These are phyloP conservation scores for Ogataea pilisensis DNA, from an alignment of 805 yeast species.

Conservation along the genomic window DNA sequence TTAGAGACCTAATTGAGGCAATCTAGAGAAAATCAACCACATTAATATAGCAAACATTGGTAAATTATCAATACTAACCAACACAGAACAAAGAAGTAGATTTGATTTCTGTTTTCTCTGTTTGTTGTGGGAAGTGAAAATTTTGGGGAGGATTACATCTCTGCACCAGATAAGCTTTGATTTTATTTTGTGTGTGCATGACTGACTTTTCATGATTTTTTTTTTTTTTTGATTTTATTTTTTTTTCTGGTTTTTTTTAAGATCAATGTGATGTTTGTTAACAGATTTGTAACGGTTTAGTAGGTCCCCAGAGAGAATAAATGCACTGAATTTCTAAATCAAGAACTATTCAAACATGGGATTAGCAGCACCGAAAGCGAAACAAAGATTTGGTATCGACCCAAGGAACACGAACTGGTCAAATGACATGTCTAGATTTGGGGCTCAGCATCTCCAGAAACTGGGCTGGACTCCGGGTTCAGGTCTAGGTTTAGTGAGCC, in stretches of 20 bases:
- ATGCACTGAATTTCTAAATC: no score
- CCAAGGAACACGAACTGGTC: constrained; percentile 96
- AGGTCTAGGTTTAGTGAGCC: constrained; percentile 72
- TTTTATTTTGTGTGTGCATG: neutral
- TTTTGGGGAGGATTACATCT: neutral
- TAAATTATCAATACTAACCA: no score
- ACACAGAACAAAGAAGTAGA: no score
- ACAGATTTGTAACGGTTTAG: no score
- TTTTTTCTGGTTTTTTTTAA: neutral
- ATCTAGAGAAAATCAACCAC: no score
- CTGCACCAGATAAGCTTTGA: neutral
- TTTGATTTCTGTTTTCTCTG: no score
- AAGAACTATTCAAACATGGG: constrained; percentile 47
- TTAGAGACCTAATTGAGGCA: no score
- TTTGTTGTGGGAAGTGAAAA: neutral
- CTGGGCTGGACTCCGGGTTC: constrained; percentile 92
- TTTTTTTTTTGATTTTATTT: neutral
- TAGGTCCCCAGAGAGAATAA: no score
- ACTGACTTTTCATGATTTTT: neutral
- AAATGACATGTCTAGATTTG: constrained; percentile 76
- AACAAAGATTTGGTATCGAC: constrained; percentile 84
- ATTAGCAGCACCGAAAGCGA: constrained; percentile 72
- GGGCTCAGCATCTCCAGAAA: constrained; percentile 76
- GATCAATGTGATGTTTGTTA: no score
- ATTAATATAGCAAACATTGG: no score